phyloP scores from a whole-genome alignment of 208 protist species.

The Angomonas desouzai region DNA sequence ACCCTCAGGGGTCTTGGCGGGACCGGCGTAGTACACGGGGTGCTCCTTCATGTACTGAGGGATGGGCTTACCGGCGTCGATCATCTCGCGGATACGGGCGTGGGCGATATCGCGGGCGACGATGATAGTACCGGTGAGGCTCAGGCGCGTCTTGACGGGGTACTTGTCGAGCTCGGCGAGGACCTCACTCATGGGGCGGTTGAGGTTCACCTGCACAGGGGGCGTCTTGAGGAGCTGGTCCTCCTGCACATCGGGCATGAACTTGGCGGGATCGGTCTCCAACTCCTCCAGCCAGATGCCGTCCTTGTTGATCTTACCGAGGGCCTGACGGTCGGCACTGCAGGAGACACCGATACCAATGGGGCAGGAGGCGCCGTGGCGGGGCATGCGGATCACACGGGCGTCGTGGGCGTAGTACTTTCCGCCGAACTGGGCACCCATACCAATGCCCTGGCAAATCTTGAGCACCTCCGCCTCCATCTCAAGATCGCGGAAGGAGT shows the following conservation, averaged over 20 bases:
- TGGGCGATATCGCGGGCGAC: constrained; percentile 98
- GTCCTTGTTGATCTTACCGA: constrained; percentile 94
- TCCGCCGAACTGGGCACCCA: constrained; percentile 97
- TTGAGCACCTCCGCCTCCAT: constrained; percentile 88
- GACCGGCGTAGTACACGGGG: constrained; percentile 97
- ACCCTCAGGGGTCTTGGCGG: constrained; percentile 96
- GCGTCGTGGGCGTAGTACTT: constrained; percentile 98
- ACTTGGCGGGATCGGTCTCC: constrained; percentile 93
- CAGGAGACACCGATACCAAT: constrained; percentile 97
- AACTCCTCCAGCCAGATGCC: constrained; percentile 96
- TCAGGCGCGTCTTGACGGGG: constrained; percentile 92
- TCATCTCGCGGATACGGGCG: constrained; percentile 90
- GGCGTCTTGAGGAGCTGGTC: constrained; percentile 62
- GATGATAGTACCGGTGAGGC: constrained; percentile 94
- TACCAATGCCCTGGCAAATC: constrained; percentile 89
- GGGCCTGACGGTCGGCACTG: constrained; percentile 94
- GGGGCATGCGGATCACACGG: constrained; percentile 91
- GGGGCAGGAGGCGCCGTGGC: constrained; percentile 89
- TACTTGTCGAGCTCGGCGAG: constrained; percentile 75
- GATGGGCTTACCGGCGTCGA: constrained; percentile 84
- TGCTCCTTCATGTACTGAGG: constrained; percentile 95
- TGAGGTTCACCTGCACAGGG: constrained; percentile 91
- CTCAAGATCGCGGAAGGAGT: constrained; percentile 94
- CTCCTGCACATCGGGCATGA: constrained; percentile 89
- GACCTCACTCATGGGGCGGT: constrained; percentile 89